Percentiles rank a stretch among this genome's conserved stretches.
These are phyloP conservation scores for Pterocarpus macrocarpus DNA, from an alignment of 306 rosid genomes.

Conservation along the genomic window DNA sequence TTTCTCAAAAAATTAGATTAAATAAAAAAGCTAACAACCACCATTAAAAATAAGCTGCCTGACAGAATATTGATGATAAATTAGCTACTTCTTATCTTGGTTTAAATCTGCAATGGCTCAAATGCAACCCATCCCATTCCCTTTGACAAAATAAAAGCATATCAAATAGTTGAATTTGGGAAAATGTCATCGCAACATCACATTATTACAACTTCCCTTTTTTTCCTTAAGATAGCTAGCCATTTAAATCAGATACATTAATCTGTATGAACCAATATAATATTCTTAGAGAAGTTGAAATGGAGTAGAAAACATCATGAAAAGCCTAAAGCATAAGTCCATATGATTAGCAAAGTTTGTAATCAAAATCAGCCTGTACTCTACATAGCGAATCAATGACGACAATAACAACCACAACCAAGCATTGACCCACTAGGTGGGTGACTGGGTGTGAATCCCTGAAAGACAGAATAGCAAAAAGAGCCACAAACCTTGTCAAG, in stretches of 20 bases:
- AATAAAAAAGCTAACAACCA: too few relatives aligned
- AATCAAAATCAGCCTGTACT: conserved; percentile 12
- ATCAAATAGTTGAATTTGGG: background rate
- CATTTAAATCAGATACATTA: background rate
- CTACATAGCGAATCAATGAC: conserved; percentile 6
- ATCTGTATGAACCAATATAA: background rate
- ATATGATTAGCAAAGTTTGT: background rate
- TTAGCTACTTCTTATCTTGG: conserved; percentile 1
- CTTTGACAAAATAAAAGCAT: background rate
- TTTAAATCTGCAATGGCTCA: conserved; percentile 5
- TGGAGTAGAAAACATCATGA: conserved; percentile 27
- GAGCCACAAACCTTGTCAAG: conserved; percentile 73
- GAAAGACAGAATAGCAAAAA: conserved; percentile 25
- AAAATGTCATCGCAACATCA: background rate
- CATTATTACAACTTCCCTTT: background rate
- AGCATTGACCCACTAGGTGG: too few relatives aligned
- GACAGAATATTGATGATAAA: conserved; percentile 13
- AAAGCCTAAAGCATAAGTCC: background rate
- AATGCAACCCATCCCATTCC: conserved; percentile 22
- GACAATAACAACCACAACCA: too few relatives aligned
- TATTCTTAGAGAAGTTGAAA: conserved; percentile 1
- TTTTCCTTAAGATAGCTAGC: background rate
- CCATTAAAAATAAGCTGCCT: background rate
- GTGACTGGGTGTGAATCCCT: background rate
- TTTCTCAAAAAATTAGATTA: background rate